Evolutionary conservation across 2,329 filamentous ascomycete genomes (phyloP), one percentile per base, ranked within the genome.

Genomic region (Aureobasidium sp.): DNA sequence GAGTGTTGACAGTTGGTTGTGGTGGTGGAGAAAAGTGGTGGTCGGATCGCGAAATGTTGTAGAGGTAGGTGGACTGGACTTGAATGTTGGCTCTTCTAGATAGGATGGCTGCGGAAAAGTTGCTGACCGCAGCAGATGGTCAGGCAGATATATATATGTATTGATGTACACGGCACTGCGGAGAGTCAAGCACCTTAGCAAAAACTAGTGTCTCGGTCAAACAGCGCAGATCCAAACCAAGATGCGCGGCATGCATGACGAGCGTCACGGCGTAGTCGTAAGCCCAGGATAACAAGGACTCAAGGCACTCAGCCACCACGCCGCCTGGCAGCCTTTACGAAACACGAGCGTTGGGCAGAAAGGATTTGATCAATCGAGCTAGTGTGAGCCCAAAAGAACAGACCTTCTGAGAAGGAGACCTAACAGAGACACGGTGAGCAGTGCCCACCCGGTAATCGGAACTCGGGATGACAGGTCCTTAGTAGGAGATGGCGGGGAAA

Each of bases 71-170:
- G n/a, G n/a, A n/a, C n/a, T 11, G 23, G 27, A 29, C 42, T 46
- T 23, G 43, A 27, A 45, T 35, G 55, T 27, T 49, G 40, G 19
- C 23, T 38, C 10, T 42, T 58, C 19, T 17, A 31, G 27, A 46
- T 31, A 25, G 43, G 40, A 46, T 57, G 19, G 4, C 37, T 35
- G 54, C 33, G 42, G 55, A 49, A 55, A 55, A 31, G 37, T 27
- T 31, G 43, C 29, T 58, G 54, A 58, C 54, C 42, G 27, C 42
- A 58, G 40, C 51, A 42, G 42, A 38, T 27, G 54, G 33, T 29
- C 31, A 58, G 42, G 54, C 42, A 47, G 21, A 58, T 43, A 58
- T 58, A n/a, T 47, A 57, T 58, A 58, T 58, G 42, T 29, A 58
- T 17, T 27, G 33, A 58, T 58, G 54, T 57, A 57, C 40, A 35